phyloP scores from a whole-genome alignment of 805 yeast species.

The Cyberlindnera xishuangbannaensis region DNA sequence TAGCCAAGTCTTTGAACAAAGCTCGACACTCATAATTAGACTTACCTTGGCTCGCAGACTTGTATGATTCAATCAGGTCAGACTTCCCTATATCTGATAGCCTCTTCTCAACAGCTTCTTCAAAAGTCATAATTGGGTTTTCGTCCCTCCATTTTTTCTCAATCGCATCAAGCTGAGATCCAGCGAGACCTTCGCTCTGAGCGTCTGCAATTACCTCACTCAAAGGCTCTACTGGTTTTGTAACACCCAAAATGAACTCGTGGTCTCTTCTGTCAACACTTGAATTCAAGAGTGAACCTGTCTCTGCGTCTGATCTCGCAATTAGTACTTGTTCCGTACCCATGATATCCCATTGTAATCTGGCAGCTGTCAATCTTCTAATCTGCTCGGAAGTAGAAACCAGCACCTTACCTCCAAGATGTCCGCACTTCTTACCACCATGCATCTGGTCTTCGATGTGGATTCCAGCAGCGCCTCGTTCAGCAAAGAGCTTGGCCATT shows the following conservation, averaged over 20 bases:
- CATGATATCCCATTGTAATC: constrained; percentile 64
- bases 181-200: constrained; percentile 32
- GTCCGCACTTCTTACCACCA: constrained; percentile 65
- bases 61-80: constrained; percentile 21
- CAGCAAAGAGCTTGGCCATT: constrained; percentile 59
- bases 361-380: constrained; percentile 47
- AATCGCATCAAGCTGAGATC: constrained; percentile 30
- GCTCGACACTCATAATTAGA: constrained; percentile 15
- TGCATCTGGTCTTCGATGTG: constrained; percentile 61
- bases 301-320: constrained; percentile 57
- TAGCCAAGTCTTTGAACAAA: constrained; percentile 25
- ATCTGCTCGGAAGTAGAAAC: constrained; percentile 56
- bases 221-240: constrained; percentile 34
- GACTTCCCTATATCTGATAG: constrained; percentile 23
- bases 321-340: constrained; percentile 50
- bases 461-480: constrained; percentile 60
- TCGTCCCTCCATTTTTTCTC: constrained; percentile 44
- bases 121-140: constrained; percentile 39
- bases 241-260: constrained; percentile 46
- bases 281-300: constrained; percentile 45
- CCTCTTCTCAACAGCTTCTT: constrained; percentile 40
- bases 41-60: constrained; percentile 12
- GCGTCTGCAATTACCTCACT: constrained; percentile 40
- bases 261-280: constrained; percentile 54
- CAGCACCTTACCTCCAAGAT: constrained; percentile 53